A percentile compares a stretch with the other conserved stretches of the same genome.
These are phyloP conservation scores for Lycium barbarum DNA, from an alignment of 257 asterid genomes.

Conservation along the genomic window DNA sequence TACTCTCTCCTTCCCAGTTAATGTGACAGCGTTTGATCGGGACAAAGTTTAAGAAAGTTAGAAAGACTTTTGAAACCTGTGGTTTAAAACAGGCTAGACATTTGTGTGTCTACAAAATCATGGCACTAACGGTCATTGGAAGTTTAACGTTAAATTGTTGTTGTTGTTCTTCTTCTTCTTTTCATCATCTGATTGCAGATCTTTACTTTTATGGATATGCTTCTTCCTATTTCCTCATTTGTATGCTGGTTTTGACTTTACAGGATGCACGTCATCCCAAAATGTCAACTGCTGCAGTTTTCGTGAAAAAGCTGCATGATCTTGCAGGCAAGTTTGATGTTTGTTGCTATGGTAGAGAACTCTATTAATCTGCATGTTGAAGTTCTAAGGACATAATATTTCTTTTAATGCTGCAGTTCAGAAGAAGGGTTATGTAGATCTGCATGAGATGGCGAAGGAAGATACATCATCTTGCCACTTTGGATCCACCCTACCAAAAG, in stretches of 20 bases:
- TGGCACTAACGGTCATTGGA: background rate
- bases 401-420: slow-evolving; percentile 64
- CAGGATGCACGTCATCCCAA: slow-evolving; percentile 89
- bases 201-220: background rate
- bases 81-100: background rate
- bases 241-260: slow-evolving; percentile 37
- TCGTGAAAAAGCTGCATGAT: slow-evolving; percentile 87
- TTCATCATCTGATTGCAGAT: background rate
- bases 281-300: slow-evolving; percentile 89
- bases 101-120: background rate
- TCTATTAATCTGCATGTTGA: slow-evolving; percentile 13
- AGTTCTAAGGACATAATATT: slow-evolving; percentile 33
- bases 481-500: slow-evolving; percentile 92
- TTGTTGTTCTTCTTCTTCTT: background rate
- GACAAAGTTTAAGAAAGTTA: background rate
- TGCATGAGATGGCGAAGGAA: slow-evolving; percentile 86
- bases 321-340: slow-evolving; percentile 72
- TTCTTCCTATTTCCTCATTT: slow-evolving; percentile 13
- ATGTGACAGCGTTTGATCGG: background rate
- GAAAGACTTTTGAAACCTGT: background rate
- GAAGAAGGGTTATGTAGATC: slow-evolving; percentile 89
- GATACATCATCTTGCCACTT: slow-evolving; percentile 73
- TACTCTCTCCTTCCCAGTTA: background rate
- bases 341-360: slow-evolving; percentile 25
- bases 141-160: background rate